Percentiles rank a stretch among this genome's conserved stretches.
Conservation (phyloP, 192 early-diverging fungal species). For the Funneliformis geosporum region DNA sequence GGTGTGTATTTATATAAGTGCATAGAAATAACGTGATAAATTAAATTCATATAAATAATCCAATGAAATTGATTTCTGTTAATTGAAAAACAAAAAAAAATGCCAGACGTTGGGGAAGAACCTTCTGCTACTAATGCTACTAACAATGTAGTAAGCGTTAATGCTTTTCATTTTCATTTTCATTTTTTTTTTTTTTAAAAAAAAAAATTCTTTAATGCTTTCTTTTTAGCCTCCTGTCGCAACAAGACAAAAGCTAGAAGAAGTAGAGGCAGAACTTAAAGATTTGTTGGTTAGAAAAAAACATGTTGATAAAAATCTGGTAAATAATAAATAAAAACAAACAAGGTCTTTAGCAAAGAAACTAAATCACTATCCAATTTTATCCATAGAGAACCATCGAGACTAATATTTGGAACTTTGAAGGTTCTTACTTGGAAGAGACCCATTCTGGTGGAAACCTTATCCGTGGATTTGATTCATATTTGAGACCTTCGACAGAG, state of each 20-base stretch:
- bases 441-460: conserved; percentile 85
- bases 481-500: conserved; percentile 63
- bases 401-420: conserved; percentile 79
- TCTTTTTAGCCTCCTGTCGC: conserved; percentile 13
- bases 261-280: conserved; percentile 76
- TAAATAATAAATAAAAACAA: conserved; percentile 29
- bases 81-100: neutral
- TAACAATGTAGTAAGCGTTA: neutral
- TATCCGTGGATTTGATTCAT: conserved; percentile 86
- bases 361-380: neutral
- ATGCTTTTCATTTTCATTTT: neutral
- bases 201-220: neutral
- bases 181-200: no score
- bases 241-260: conserved; percentile 59
- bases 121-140: neutral
- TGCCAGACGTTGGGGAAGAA: neutral
- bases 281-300: conserved; percentile 78
- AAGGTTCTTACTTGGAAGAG: conserved; percentile 88
- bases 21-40: no score
- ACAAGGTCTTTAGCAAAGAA: neutral
- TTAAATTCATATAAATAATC: no score
- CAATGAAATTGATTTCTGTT: no score
- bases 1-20: no score
- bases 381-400: conserved; percentile 64
- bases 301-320: conserved; percentile 75